Base-by-base conservation (phyloP, 257 asterid species). In the Echium plantagineum region DNA sequence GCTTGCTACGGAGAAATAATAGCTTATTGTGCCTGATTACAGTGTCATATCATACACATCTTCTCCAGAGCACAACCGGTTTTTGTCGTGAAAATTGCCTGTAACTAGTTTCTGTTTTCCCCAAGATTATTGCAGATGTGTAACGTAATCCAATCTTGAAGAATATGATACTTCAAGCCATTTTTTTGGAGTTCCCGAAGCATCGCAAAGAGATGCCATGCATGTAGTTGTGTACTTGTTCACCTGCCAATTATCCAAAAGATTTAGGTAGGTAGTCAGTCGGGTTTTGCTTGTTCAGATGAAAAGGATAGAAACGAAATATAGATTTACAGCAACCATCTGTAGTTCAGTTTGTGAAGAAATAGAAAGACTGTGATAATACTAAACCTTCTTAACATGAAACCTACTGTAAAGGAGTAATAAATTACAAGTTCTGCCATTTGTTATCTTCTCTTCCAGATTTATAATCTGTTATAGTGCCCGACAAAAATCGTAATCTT, bases 101-200 rank as follows among this genome's bases (percentile, higher is more conserved):
- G 12, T 54, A 59, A 3, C 47, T 35, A 35, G 20, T 51, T 21
- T 60, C 52, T 32, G 38, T 42, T 47, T 26, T 54, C 52, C 16
- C 17, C 55, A 35, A 30, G 57, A 52, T 32, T 48, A 54, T 58
- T 16, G 5, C 28, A 60, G 21, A 19, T 49, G 48, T 28, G 52
- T 21, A 60, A 57, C 68, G 31, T 12, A 30, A 56, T 47, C 59
- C 26, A 31, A 57, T 57, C 64, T 57, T 69, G 60, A 16, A 26
- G 47, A 35, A 7, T 8, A 35, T 35, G 47, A 35, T 7, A 35
- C 47, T 35, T 35, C 32, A 28, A 28, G 46, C 10, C 46, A 35
- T 35, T 35, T 7, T 35, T 35, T 35, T 5, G 9, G 12, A 35
- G 46, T 21, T 18, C 32, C 18, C 17, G 24, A 54, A 38, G 16